phyloP scores from a whole-genome alignment of 2,329 filamentous ascomycete species.

The Rhytidhysteron rufulum region DNA sequence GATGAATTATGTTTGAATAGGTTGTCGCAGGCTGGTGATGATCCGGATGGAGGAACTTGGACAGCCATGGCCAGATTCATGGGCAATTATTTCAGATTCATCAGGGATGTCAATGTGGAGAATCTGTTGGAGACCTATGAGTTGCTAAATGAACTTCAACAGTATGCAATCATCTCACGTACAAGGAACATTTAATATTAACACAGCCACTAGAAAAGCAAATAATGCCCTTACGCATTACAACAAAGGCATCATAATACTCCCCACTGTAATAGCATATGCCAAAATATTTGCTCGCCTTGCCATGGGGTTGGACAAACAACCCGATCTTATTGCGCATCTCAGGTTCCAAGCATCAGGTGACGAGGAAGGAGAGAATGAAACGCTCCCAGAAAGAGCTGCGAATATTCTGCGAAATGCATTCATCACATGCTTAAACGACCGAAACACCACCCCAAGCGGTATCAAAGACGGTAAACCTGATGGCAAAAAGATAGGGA shows the following conservation, averaged over 20 bases:
- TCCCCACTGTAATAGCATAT: conserved; percentile 78
- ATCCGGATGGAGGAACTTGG: conserved; percentile 67
- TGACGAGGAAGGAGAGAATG: conserved; percentile 62
- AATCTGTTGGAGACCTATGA: conserved; percentile 74
- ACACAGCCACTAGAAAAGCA: conserved; percentile 58
- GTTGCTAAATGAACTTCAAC: conserved; percentile 67
- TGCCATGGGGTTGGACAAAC: conserved; percentile 77
- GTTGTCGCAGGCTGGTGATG: conserved; percentile 58
- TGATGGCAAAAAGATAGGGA: conserved; percentile 79
- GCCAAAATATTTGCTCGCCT: conserved; percentile 76
- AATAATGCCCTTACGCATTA: conserved; percentile 78
- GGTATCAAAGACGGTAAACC: conserved; percentile 59
- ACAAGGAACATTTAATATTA: neutral
- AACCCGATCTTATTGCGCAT: conserved; percentile 70
- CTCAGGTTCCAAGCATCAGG: conserved; percentile 46
- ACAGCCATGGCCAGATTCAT: conserved; percentile 74
- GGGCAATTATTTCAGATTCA: conserved; percentile 74
- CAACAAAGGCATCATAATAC: conserved; percentile 73
- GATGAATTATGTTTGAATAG: conserved; percentile 61
- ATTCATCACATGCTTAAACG: conserved; percentile 84
- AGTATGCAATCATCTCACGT: conserved; percentile 57
- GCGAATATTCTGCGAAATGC: conserved; percentile 87
- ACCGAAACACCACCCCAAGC: conserved; percentile 63
- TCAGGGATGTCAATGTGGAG: conserved; percentile 74
- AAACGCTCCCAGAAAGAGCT: conserved; percentile 80